Evolutionary conservation across 2,329 filamentous ascomycete genomes (phyloP).

Genomic region (Laburnicola sp.): DNA sequence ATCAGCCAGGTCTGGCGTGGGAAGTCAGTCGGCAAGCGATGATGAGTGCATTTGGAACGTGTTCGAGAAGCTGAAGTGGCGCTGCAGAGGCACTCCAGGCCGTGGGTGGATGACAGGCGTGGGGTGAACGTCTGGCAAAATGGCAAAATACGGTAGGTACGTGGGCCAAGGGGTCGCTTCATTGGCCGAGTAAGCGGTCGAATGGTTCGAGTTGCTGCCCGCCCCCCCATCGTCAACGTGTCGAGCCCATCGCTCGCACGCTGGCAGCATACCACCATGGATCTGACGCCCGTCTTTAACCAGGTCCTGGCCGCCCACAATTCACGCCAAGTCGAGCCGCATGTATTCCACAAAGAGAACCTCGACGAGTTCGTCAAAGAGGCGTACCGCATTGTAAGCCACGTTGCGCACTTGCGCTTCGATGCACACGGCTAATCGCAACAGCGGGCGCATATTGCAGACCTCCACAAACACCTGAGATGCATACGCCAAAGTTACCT

Average conservation of each 20-base stretch:
- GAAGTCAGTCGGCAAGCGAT: no score
- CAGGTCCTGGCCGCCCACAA: conserved; percentile 65
- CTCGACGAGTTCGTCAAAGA: conserved; percentile 91
- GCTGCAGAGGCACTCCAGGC: no score
- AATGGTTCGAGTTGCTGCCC: conserved; percentile 29
- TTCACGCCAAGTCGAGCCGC: conserved; percentile 54
- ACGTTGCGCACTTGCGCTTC: conserved; percentile 22
- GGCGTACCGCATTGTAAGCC: conserved; percentile 83
- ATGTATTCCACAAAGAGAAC: conserved; percentile 45
- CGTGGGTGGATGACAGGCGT: no score
- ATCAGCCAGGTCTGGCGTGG: no score
- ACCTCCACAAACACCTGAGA: conserved; percentile 77
- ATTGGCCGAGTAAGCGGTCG: conserved; percentile 20
- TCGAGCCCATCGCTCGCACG: conserved; percentile 10
- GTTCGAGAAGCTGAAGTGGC: no score
- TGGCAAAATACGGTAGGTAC: no score
- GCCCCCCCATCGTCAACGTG: conserved; percentile 24
- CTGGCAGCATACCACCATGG: conserved; percentile 41
- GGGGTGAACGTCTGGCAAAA: no score
- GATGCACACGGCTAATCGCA: conserved; percentile 27
- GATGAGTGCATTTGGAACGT: no score
- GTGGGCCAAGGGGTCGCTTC: no score
- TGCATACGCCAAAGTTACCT: conserved; percentile 89
- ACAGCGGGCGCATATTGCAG: conserved; percentile 82
- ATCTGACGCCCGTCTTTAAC: conserved; percentile 72